Evolutionary conservation across 2,329 filamentous ascomycete genomes (phyloP).

Genomic region (Aspergillus sp.): DNA sequence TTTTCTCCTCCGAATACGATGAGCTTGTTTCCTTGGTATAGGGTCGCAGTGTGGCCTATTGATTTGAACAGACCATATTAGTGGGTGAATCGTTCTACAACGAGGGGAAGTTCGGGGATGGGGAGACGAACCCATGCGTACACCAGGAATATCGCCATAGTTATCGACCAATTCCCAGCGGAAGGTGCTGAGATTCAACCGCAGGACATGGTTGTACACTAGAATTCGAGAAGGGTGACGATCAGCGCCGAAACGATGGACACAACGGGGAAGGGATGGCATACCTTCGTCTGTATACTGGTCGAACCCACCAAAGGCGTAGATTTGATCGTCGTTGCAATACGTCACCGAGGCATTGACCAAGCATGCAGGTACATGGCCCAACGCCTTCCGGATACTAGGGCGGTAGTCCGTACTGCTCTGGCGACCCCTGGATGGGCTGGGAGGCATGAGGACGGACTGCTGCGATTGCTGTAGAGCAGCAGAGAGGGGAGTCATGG

Average conservation of each 20-base stretch:
- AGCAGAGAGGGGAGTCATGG: slow-evolving; percentile 34
- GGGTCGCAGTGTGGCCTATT: slow-evolving; percentile 84
- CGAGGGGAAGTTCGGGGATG: slow-evolving; percentile 8
- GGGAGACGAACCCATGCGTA: slow-evolving; percentile 76
- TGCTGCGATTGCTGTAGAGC: slow-evolving; percentile 54
- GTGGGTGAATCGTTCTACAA: background rate
- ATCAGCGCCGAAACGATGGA: slow-evolving; percentile 7
- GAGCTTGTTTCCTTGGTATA: slow-evolving; percentile 93
- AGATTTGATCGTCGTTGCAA: slow-evolving; percentile 95
- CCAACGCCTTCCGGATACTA: slow-evolving; percentile 73
- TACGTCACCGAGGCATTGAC: slow-evolving; percentile 99
- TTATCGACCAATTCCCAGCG: slow-evolving; percentile 98
- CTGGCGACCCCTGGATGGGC: slow-evolving; percentile 65
- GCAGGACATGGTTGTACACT: slow-evolving; percentile 96
- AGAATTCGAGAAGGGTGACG: background rate
- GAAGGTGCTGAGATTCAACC: slow-evolving; percentile 78
- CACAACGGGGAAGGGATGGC: slow-evolving; percentile 6
- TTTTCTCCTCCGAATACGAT: slow-evolving; percentile 97
- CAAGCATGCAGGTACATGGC: slow-evolving; percentile 83
- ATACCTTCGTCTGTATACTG: slow-evolving; percentile 92
- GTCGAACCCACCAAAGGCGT: slow-evolving; percentile 96
- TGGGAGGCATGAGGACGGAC: slow-evolving; percentile 89
- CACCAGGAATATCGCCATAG: slow-evolving; percentile 95
- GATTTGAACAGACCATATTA: background rate
- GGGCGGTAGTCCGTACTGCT: slow-evolving; percentile 74